Evolutionary conservation across 192 early-diverging fungal species (phyloP).

Genomic region (Linnemannia schmuckeri): DNA sequence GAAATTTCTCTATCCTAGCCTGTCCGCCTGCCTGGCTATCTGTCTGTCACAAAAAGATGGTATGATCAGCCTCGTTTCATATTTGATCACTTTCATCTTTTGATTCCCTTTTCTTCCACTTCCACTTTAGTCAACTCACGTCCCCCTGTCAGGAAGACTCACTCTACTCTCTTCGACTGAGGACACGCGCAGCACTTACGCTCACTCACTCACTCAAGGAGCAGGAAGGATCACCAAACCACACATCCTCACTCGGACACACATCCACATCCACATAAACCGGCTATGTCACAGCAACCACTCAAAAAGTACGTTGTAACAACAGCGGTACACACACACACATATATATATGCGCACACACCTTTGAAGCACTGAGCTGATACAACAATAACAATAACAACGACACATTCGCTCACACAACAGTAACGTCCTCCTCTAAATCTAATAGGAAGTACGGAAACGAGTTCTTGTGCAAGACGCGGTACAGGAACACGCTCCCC

Average conservation of each 20-base stretch:
- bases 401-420: background rate
- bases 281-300: conserved; percentile 39
- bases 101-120: background rate
- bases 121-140: background rate
- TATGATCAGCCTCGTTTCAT: too few species aligned
- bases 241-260: background rate
- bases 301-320: conserved; percentile 44
- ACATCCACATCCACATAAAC: background rate
- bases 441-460: conserved; percentile 59
- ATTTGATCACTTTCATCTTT: background rate
- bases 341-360: background rate
- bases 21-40: too few species aligned
- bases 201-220: background rate
- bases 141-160: too few species aligned
- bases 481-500: conserved; percentile 66
- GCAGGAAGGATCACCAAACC: background rate
- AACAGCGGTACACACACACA: background rate
- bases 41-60: too few species aligned
- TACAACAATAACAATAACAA: background rate
- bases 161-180: too few species aligned
- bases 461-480: conserved; percentile 64
- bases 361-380: background rate
- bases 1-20: too few species aligned
- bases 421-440: background rate
- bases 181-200: background rate